These are phyloP conservation scores for Linum tenue DNA, from an alignment of 345 rosid genomes.

Conservation along the genomic window DNA sequence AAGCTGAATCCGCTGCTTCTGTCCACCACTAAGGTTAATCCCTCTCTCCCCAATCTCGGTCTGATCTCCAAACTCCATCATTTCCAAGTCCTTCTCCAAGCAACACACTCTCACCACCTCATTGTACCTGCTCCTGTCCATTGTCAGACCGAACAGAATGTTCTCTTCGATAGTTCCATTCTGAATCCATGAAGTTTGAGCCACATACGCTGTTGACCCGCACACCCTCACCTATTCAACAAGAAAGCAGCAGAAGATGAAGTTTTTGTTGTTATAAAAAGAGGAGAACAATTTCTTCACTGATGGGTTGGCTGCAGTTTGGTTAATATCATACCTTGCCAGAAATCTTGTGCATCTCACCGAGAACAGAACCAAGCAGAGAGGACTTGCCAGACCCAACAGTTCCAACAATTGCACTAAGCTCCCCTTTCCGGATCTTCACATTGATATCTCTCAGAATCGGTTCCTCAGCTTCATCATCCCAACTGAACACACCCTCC, in stretches of 20 bases:
- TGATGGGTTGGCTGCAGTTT: too few relatives aligned
- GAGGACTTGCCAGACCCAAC: conserved; percentile 96
- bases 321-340: conserved; percentile 46
- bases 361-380: conserved; percentile 73
- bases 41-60: conserved; percentile 97
- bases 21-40: conserved; percentile 95
- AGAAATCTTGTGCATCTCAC: conserved; percentile 81
- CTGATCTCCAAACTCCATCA: conserved; percentile 95
- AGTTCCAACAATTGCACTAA: conserved; percentile 78
- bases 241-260: not conserved
- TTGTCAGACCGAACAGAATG: conserved; percentile 77
- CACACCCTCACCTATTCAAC: conserved; percentile 56
- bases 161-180: conserved; percentile 85
- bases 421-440: conserved; percentile 61
- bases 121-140: conserved; percentile 47
- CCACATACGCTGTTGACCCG: conserved; percentile 84
- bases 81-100: conserved; percentile 72
- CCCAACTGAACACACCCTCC: conserved; percentile 76
- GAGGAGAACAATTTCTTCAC: too few relatives aligned
- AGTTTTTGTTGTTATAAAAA: not conserved
- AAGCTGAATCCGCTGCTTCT: conserved; percentile 91
- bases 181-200: conserved; percentile 92
- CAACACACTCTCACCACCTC: conserved; percentile 69
- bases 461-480: conserved; percentile 49
- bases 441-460: conserved; percentile 54